Conservation (phyloP, 1,139 yeast genomes). For the Yamadazyma membranifaciens region DNA sequence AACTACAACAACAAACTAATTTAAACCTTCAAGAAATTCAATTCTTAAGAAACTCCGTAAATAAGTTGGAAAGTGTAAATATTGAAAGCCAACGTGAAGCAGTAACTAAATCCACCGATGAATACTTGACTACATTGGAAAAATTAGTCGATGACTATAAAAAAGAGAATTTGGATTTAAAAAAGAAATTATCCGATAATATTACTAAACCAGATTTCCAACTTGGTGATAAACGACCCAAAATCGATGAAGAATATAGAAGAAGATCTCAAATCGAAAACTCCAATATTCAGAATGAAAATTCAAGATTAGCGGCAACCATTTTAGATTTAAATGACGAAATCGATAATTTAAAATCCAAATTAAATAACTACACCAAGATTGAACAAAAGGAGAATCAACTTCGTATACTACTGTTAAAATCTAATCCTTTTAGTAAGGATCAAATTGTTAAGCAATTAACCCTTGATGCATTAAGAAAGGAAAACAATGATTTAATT, state of each 20-base stretch:
- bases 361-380: conserved; percentile 17
- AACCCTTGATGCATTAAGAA: conserved; percentile 48
- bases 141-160: conserved; percentile 57
- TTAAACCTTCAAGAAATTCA: conserved; percentile 63
- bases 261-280: conserved; percentile 25
- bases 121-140: conserved; percentile 46
- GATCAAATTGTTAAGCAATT: conserved; percentile 64
- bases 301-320: conserved; percentile 37
- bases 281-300: conserved; percentile 39
- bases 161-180: conserved; percentile 42
- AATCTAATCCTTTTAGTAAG: conserved; percentile 63
- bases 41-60: conserved; percentile 49
- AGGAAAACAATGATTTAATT: conserved; percentile 62
- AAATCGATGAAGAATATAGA: conserved; percentile 21
- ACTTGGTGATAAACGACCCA: conserved; percentile 25
- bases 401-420: conserved; percentile 58
- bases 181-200: conserved; percentile 15
- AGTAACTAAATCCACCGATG: conserved; percentile 27
- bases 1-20: conserved; percentile 53
- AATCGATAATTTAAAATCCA: conserved; percentile 11
- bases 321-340: conserved; percentile 33
- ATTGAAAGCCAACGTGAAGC: conserved; percentile 20
- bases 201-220: conserved; percentile 15
- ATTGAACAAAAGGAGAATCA: conserved; percentile 32
- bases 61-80: conserved; percentile 29